Evolutionary conservation across 208 protist species (phyloP), one percentile per base, ranked within the genome.

Genomic region (Tritrichomonas musculus): DNA sequence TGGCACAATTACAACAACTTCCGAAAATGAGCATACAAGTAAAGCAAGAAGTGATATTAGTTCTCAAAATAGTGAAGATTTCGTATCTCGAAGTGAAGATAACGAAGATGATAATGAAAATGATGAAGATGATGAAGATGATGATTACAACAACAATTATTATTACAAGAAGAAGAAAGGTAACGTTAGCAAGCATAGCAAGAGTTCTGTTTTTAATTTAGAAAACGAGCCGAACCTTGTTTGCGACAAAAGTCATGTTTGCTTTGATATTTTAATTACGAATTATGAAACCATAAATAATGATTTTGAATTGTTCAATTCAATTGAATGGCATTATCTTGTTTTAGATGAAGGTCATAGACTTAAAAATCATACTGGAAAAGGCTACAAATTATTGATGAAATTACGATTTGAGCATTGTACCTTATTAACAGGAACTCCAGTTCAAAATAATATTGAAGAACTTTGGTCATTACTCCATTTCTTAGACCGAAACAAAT

Each of bases 281-380:
- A 92, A 49, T 39, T 95, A 94, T 92, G 94, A 95, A 65, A 94
- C 84, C 0, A 84, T 95, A 27, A 36, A 94, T 0, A 25, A 92
- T 47, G 94, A 95, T 41, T 50, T 69, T 20, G 72, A 94, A 0
- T 44, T 93, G 17, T 88, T 95, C n/a, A n/a, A 30, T 20, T 50
- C 47, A 14, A 94, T 95, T 27, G 64, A 30, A 30, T 95, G 94
- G 94, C 30, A 82, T n/a, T 92, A 93, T 44, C 30, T 95, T 0
- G 77, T 95, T 69, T 92, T 95, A 33, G 94, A 95, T 94, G 94
- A 95, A 93, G 94, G 93, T 30, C 94, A 95, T 93, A 69, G 94
- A 14, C 88, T 95, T 30, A 95, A 95, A 41, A 95, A 95, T 49
- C 33, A 64, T 57, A 36, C 11, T 20, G 9, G n/a, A 17, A 93